Evolutionary conservation across 2,329 filamentous ascomycete genomes (phyloP).

Genomic region (Phialemonium atrogriseum): DNA sequence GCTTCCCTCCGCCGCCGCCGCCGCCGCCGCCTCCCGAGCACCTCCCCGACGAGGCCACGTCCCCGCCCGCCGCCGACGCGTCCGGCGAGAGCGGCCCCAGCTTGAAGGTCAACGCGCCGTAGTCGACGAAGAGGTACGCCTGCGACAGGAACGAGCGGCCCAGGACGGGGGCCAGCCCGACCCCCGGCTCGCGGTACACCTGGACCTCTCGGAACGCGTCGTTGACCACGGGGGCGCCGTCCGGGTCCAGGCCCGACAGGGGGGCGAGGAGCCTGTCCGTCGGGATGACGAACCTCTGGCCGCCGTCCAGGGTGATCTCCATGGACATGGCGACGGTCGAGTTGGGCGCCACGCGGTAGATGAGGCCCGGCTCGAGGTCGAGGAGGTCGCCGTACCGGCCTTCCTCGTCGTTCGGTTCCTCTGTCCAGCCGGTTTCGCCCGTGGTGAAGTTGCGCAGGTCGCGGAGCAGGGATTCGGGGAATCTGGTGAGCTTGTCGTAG

Average conservation of each 20-base stretch:
- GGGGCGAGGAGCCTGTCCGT: not conserved
- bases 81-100: no score
- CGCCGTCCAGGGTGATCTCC: not conserved
- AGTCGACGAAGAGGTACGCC: constrained; percentile 1
- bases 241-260: not conserved
- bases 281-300: constrained; percentile 1
- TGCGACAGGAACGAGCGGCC: not conserved
- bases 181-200: constrained; percentile 1
- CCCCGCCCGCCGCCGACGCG: no score
- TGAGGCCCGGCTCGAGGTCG: constrained; percentile 2
- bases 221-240: not conserved
- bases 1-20: no score
- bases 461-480: not conserved
- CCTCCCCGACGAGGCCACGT: no score
- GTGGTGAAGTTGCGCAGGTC: not conserved
- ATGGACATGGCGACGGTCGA: not conserved
- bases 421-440: not conserved
- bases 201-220: not conserved
- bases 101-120: not conserved
- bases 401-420: not conserved
- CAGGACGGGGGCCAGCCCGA: not conserved
- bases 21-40: no score
- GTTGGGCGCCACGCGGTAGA: not conserved
- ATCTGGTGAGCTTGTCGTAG: not conserved
- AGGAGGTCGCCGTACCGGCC: not conserved